Percentiles rank a stretch among this genome's conserved stretches.
phyloP scores from a whole-genome alignment of 768 basidiomycete genomes.

The Rhodosporidiobolus odoratus region DNA sequence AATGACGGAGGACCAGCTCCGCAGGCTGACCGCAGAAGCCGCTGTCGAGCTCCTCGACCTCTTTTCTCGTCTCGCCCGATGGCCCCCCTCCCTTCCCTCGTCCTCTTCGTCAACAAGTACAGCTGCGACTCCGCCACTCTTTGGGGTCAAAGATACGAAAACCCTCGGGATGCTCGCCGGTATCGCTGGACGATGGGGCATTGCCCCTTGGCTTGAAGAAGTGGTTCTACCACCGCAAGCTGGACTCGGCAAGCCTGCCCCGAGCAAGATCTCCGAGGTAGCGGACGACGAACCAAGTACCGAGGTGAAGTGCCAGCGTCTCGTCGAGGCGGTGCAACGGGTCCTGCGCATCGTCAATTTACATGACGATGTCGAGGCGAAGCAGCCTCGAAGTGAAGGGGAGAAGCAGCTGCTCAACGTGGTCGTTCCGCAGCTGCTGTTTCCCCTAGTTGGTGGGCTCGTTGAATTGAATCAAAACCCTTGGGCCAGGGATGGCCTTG shows the following conservation, averaged over 20 bases:
- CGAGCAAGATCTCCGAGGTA: neutral
- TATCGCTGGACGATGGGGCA: conserved; percentile 22
- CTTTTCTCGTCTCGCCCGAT: neutral
- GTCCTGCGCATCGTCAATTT: neutral
- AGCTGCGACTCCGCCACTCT: neutral
- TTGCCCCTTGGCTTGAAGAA: neutral
- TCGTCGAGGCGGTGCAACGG: neutral
- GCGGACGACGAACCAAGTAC: neutral
- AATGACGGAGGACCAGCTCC: neutral
- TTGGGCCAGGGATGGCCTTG: neutral
- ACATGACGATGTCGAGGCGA: neutral
- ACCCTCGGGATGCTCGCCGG: conserved; percentile 5
- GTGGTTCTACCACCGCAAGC: neutral
- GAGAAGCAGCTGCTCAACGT: conserved; percentile 3
- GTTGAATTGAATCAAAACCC: neutral
- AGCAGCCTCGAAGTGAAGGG: neutral
- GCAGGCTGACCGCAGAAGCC: neutral
- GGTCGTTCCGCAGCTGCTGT: conserved; percentile 10
- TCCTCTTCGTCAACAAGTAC: neutral
- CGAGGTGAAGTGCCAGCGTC: neutral
- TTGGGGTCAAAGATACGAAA: conserved; percentile 18
- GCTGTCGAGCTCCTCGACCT: neutral
- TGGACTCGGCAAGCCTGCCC: too few relatives aligned
- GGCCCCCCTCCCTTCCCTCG: neutral
- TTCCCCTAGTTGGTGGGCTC: neutral